phyloP scores from a whole-genome alignment of 768 basidiomycete species.

The Tephrocybe sp. region DNA sequence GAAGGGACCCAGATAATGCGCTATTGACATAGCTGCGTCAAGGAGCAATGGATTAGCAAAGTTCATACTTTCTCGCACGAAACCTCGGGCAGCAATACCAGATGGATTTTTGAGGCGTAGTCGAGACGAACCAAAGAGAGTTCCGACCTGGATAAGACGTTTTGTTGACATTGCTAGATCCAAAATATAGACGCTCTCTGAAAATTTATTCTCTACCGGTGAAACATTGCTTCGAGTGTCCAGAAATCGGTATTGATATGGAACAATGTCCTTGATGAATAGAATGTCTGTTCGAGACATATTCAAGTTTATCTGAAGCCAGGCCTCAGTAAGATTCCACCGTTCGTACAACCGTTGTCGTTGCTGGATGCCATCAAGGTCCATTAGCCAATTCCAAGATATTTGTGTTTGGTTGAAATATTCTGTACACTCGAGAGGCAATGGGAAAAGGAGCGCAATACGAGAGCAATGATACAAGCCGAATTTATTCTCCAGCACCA shows the following conservation, averaged over 20 bases:
- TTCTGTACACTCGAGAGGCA: slow-evolving; percentile 58
- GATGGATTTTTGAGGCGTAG: slow-evolving; percentile 45
- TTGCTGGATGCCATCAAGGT: slow-evolving; percentile 40
- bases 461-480: slow-evolving; percentile 52
- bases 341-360: slow-evolving; percentile 46
- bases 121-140: slow-evolving; percentile 75
- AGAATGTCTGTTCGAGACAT: slow-evolving; percentile 40
- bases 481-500: slow-evolving; percentile 50
- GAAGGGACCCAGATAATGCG: slow-evolving; percentile 36
- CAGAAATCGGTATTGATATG: slow-evolving; percentile 67
- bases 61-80: slow-evolving; percentile 57
- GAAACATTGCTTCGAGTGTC: slow-evolving; percentile 37
- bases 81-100: slow-evolving; percentile 42
- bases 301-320: slow-evolving; percentile 43
- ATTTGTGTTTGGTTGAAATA: slow-evolving; percentile 63
- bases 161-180: slow-evolving; percentile 38
- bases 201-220: slow-evolving; percentile 37
- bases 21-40: slow-evolving; percentile 43
- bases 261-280: slow-evolving; percentile 49
- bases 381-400: slow-evolving; percentile 71
- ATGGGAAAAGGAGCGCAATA: slow-evolving; percentile 30
- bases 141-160: slow-evolving; percentile 68
- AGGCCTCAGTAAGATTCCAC: slow-evolving; percentile 49
- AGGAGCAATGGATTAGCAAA: slow-evolving; percentile 51
- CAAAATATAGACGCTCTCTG: slow-evolving; percentile 40